These are phyloP conservation scores for Diphasiastrum complanatum DNA, from an alignment of 83 land plant genomes.

Conservation along the genomic window DNA sequence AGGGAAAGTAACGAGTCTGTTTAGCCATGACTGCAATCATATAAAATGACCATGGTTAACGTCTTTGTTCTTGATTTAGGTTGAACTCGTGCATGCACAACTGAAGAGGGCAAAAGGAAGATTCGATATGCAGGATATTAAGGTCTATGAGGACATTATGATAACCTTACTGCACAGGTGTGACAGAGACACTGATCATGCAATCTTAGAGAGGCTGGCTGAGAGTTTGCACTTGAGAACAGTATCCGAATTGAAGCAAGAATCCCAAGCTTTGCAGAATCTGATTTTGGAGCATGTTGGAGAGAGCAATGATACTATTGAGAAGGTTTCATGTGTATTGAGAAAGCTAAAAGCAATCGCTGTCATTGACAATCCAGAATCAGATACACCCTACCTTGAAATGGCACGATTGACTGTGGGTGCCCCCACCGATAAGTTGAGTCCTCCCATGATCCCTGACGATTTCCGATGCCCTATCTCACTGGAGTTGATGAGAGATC, in stretches of 20 bases:
- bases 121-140: conserved; percentile 9
- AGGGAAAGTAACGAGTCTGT: too few relatives aligned
- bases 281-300: conserved; percentile 13
- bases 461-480: conserved; percentile 16
- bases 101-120: conserved; percentile 24
- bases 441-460: not conserved
- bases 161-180: not conserved
- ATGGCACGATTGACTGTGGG: conserved; percentile 1
- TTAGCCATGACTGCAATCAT: too few relatives aligned
- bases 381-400: conserved; percentile 8
- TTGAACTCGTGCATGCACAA: conserved; percentile 23
- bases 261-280: not conserved
- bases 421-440: conserved; percentile 1
- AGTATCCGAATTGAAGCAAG: conserved; percentile 16
- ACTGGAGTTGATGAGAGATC: conserved; percentile 9
- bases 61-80: not conserved
- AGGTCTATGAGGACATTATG: conserved; percentile 13
- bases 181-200: conserved; percentile 2
- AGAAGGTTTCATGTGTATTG: not conserved
- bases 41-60: not conserved
- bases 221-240: conserved; percentile 15
- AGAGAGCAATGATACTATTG: not conserved
- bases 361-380: not conserved
- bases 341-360: conserved; percentile 15
- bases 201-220: conserved; percentile 7